Base-by-base conservation (phyloP, 352 stramenopile genomes). In the Blastocystis hominis region DNA sequence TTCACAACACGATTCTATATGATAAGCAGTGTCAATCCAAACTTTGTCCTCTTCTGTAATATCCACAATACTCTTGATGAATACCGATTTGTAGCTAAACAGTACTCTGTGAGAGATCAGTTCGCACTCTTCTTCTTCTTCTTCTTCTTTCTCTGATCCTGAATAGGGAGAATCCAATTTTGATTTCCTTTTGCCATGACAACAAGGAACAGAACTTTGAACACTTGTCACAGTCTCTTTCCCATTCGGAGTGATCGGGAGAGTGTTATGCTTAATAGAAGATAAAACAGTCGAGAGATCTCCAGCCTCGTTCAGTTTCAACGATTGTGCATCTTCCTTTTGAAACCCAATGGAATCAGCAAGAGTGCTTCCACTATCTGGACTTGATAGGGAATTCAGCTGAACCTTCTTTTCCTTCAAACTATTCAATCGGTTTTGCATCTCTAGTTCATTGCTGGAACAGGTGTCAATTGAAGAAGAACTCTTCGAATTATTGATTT, bases 1-100 rank as follows among this genome's bases (percentile, higher is more conserved):
- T 53, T 17, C 10, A 30, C 17, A 17, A 84, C 44, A 7, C 72
- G 72, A 69, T 30, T 36, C 72, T 84, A 84, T 9, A 55, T 30
- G n/a, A 6, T 50, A 36, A 24, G 44, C 3, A 55, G n/a, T 42
- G 40, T 1, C 20, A n/a, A 68, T 30, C 2, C 50, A 30, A 3
- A 84, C 72, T 30, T 53, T 46, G 44, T 84, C 72, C 34, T 84
- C 66, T 24, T 84, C 72, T 9, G 44, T 84, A n/a, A 84, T 84
- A 53, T 84, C 72, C 0, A 84, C 34, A 24, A 38, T 50, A n/a
- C 55, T 64, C 3, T 64, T 47, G 46, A 84, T 53, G 38, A 66
- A 68, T 17, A 38, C 47, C 30, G 72, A 84, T 53, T 38, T 54
- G 36, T 84, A 84, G 24, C 47, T 68, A 34, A 84, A 84, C 5